These are phyloP conservation scores for Purshia tridentata DNA, from an alignment of 306 rosid genomes.

Conservation along the genomic window DNA sequence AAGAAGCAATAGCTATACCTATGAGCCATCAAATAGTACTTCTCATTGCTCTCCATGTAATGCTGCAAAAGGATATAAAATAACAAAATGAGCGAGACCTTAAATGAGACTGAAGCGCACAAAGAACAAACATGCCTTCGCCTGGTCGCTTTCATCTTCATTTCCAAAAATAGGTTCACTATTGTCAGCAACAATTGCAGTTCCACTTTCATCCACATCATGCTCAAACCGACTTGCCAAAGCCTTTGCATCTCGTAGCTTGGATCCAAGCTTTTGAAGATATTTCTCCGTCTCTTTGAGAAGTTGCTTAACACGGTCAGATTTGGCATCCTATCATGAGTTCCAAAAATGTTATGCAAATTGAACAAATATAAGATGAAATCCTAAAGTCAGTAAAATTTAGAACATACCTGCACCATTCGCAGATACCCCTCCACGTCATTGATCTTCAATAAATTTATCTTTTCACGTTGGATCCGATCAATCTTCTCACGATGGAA, in stretches of 20 bases:
- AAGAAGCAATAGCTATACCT: slow-evolving; percentile 51
- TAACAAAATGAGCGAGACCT: slow-evolving; percentile 26
- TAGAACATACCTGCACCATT: slow-evolving; percentile 87
- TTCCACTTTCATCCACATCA: slow-evolving; percentile 65
- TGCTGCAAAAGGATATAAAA: slow-evolving; percentile 63
- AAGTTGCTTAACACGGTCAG: slow-evolving; percentile 98
- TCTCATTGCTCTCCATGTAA: slow-evolving; percentile 98
- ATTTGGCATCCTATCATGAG: slow-evolving; percentile 79
- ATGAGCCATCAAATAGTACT: slow-evolving; percentile 99
- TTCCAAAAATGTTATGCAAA: slow-evolving; percentile 21
- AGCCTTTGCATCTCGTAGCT: slow-evolving; percentile 80
- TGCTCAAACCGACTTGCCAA: slow-evolving; percentile 58
- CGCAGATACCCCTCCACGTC: slow-evolving; percentile 99
- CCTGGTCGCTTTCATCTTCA: slow-evolving; percentile 98
- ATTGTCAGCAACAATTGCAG: slow-evolving; percentile 45
- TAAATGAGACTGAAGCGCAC: slow-evolving; percentile 12
- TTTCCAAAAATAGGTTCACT: slow-evolving; percentile 67
- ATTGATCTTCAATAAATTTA: slow-evolving; percentile 92
- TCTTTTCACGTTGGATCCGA: slow-evolving; percentile 97
- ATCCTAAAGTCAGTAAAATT: slow-evolving; percentile 16
- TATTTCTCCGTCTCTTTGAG: slow-evolving; percentile 97
- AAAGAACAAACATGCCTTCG: slow-evolving; percentile 67
- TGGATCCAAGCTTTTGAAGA: slow-evolving; percentile 98
- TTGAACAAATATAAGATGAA: slow-evolving; percentile 4
- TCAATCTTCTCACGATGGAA: slow-evolving; percentile 98